These are phyloP conservation scores for Coemansia aciculifera DNA, from an alignment of 192 early-diverging fungal genomes.

Conservation along the genomic window DNA sequence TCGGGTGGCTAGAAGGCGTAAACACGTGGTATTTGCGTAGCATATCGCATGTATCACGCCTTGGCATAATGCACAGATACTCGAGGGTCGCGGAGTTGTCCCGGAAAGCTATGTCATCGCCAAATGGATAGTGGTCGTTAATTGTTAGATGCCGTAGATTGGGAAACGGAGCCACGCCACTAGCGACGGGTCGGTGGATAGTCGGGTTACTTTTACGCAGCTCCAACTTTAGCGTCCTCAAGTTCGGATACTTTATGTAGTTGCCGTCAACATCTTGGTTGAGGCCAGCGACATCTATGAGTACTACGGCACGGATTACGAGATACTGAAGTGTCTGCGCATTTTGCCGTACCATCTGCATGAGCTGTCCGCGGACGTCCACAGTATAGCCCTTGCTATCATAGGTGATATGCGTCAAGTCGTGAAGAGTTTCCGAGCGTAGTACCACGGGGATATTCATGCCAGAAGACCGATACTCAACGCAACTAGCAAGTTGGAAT, in stretches of 20 bases:
- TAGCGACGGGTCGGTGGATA: neutral
- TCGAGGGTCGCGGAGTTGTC: conserved; percentile 4
- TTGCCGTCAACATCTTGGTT: neutral
- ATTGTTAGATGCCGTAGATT: neutral
- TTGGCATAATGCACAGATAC: neutral
- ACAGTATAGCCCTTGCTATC: neutral
- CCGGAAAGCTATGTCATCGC: conserved; percentile 14
- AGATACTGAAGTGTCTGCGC: neutral
- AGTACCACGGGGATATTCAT: neutral
- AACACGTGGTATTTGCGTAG: conserved; percentile 1
- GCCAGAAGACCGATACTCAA: neutral
- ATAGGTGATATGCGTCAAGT: neutral
- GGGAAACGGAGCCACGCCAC: conserved; percentile 3
- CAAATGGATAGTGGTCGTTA: conserved; percentile 4
- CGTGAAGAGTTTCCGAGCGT: neutral
- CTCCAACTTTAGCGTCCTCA: neutral
- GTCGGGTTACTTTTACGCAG: neutral
- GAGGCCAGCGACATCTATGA: neutral
- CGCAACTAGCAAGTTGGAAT: neutral
- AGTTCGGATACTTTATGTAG: neutral
- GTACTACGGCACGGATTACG: neutral
- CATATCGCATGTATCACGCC: neutral
- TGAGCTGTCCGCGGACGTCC: neutral
- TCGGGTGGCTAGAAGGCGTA: conserved; percentile 1
- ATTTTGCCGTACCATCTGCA: neutral